Conservation (phyloP, 495 filamentous ascomycete genomes). For the Aspergillus incahuasiensis region DNA sequence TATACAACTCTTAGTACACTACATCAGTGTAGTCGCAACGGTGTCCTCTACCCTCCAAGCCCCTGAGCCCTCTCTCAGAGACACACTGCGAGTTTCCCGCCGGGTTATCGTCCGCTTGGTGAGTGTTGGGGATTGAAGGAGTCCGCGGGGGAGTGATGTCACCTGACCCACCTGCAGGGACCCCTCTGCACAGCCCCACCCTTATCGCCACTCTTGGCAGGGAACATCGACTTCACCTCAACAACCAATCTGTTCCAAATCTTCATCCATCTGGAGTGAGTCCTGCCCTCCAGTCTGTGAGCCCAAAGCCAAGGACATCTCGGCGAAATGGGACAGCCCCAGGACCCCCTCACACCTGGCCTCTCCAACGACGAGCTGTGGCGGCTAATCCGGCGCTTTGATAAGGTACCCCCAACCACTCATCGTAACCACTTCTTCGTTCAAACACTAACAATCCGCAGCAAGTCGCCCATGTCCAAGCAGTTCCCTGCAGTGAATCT, state of each 20-base stretch:
- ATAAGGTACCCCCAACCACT: conserved; percentile 57
- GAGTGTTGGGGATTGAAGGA: too few species aligned
- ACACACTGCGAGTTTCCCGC: too few species aligned
- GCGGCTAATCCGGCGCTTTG: conserved; percentile 70
- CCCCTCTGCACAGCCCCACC: not conserved
- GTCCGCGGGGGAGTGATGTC: not conserved
- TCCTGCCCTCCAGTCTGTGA: not conserved
- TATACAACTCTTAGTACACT: too few species aligned
- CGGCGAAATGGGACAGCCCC: not conserved
- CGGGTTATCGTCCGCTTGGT: too few species aligned
- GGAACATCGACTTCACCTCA: not conserved
- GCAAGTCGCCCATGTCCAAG: conserved; percentile 89
- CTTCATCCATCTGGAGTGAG: not conserved
- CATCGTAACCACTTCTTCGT: not conserved
- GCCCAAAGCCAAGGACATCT: not conserved
- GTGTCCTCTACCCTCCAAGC: too few species aligned
- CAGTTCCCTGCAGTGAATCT: conserved; percentile 39
- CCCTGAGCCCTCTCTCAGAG: too few species aligned
- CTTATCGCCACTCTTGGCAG: not conserved
- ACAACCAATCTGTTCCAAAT: not conserved
- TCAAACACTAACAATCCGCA: not conserved
- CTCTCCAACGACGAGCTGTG: conserved; percentile 69
- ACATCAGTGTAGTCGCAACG: too few species aligned
- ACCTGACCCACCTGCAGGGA: not conserved
- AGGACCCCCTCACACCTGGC: conserved; percentile 23